Evolutionary conservation across 2,329 filamentous ascomycete genomes (phyloP).

Genomic region (Aspergillus fischeri): DNA sequence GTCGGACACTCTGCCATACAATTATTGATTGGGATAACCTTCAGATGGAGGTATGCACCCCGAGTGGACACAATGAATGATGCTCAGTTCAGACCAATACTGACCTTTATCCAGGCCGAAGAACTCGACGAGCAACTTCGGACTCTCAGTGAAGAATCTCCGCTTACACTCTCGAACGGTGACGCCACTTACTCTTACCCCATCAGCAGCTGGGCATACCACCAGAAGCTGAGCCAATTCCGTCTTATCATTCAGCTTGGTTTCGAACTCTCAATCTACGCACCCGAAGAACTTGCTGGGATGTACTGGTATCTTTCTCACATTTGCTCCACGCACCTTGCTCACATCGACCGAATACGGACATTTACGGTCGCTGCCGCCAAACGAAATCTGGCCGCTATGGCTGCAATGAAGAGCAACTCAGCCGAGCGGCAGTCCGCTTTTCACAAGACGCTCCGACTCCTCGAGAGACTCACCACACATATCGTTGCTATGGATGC

Average conservation of each 20-base stretch:
- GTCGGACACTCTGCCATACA: slow-evolving; percentile 83
- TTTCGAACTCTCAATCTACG: slow-evolving; percentile 89
- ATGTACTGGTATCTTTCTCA: slow-evolving; percentile 92
- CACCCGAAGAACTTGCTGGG: slow-evolving; percentile 73
- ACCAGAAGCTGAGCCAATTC: slow-evolving; percentile 86
- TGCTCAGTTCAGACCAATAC: not conserved
- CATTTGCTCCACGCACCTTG: slow-evolving; percentile 62
- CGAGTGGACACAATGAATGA: not conserved
- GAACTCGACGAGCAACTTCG: slow-evolving; percentile 68
- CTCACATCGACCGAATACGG: slow-evolving; percentile 70
- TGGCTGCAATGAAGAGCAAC: slow-evolving; percentile 11
- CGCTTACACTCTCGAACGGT: slow-evolving; percentile 51
- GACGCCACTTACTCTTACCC: slow-evolving; percentile 64
- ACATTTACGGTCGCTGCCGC: slow-evolving; percentile 51
- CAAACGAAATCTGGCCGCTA: slow-evolving; percentile 21
- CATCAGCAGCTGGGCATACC: slow-evolving; percentile 82
- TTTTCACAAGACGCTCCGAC: slow-evolving; percentile 42
- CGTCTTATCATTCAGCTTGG: slow-evolving; percentile 85
- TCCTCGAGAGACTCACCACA: slow-evolving; percentile 58
- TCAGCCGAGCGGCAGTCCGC: slow-evolving; percentile 26
- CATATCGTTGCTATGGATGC: slow-evolving; percentile 61
- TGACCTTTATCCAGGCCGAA: slow-evolving; percentile 47
- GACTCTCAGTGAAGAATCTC: slow-evolving; percentile 56
- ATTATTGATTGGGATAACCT: slow-evolving; percentile 79
- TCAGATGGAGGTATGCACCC: slow-evolving; percentile 62